These are phyloP conservation scores for Nevesoporus exiguus DNA, from an alignment of 768 basidiomycete species.

Conservation along the genomic window DNA sequence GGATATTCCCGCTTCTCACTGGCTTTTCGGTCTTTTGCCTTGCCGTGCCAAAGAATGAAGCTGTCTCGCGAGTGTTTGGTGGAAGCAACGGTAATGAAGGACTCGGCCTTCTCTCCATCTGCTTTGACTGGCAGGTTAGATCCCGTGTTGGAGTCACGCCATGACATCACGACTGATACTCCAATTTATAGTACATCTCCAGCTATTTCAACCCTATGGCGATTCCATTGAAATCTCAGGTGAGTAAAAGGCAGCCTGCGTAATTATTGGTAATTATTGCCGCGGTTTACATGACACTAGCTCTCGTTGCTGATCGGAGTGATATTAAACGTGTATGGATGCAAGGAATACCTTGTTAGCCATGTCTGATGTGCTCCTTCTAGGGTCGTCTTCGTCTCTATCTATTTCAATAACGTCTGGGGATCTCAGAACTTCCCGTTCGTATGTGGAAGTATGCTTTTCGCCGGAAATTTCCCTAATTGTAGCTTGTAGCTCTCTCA, in stretches of 20 bases:
- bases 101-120: slow-evolving; percentile 55
- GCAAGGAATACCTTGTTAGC: background rate
- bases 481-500: background rate
- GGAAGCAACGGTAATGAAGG: slow-evolving; percentile 63
- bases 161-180: background rate
- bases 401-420: slow-evolving; percentile 53
- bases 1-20: slow-evolving; percentile 56
- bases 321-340: slow-evolving; percentile 47
- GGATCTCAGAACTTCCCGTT: slow-evolving; percentile 58
- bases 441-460: slow-evolving; percentile 19
- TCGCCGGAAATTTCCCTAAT: background rate
- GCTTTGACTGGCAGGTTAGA: slow-evolving; percentile 56
- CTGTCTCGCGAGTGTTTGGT: slow-evolving; percentile 56
- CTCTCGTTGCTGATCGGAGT: slow-evolving; percentile 49
- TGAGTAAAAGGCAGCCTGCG: background rate
- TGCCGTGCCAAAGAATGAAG: slow-evolving; percentile 45
- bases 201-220: slow-evolving; percentile 42
- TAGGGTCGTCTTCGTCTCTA: slow-evolving; percentile 32
- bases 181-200: slow-evolving; percentile 18
- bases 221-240: slow-evolving; percentile 53
- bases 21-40: slow-evolving; percentile 63
- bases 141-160: slow-evolving; percentile 14
- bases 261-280: background rate
- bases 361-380: slow-evolving; percentile 4
- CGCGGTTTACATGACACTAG: slow-evolving; percentile 9